phyloP scores from a whole-genome alignment of 352 stramenopile species.

The Phytophthora idaei region DNA sequence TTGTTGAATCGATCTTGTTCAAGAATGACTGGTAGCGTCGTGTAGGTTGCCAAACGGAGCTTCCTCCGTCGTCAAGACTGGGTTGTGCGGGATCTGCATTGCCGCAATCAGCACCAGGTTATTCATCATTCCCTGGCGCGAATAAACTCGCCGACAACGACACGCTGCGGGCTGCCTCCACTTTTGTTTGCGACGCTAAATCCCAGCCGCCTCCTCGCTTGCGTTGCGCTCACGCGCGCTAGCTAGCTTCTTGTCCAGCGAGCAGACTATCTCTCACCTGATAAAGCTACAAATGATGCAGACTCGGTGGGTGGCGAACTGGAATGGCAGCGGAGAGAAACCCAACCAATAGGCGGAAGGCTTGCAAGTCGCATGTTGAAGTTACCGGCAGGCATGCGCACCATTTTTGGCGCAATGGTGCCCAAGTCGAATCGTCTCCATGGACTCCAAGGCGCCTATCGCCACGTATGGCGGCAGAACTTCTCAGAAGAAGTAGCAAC shows the following conservation, averaged over 20 bases:
- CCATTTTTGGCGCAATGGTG: constrained; percentile 9
- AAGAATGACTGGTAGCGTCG: not conserved
- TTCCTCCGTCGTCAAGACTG: too few relatives aligned
- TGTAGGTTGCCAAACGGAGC: not conserved
- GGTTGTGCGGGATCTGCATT: constrained; percentile 2
- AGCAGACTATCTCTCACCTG: not conserved
- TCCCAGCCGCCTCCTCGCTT: not conserved
- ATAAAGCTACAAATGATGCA: constrained; percentile 11
- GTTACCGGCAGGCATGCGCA: not conserved
- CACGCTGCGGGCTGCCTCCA: not conserved
- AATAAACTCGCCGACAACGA: constrained; percentile 4
- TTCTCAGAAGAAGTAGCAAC: not conserved
- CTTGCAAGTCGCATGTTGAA: constrained; percentile 19
- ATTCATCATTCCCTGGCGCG: not conserved
- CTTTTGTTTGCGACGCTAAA: not conserved
- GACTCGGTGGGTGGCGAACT: not conserved
- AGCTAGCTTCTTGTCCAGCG: not conserved
- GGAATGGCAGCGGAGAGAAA: not conserved
- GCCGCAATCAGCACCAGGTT: constrained; percentile 16
- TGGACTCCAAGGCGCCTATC: not conserved
- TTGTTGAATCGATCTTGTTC: not conserved
- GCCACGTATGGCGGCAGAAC: not conserved
- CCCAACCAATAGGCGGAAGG: not conserved
- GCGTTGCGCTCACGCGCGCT: not conserved
- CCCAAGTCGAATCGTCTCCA: not conserved